Percentiles rank a stretch among this genome's conserved stretches.
These are phyloP conservation scores for Escallonia rubra DNA, from an alignment of 129 eudicot species.

Conservation along the genomic window DNA sequence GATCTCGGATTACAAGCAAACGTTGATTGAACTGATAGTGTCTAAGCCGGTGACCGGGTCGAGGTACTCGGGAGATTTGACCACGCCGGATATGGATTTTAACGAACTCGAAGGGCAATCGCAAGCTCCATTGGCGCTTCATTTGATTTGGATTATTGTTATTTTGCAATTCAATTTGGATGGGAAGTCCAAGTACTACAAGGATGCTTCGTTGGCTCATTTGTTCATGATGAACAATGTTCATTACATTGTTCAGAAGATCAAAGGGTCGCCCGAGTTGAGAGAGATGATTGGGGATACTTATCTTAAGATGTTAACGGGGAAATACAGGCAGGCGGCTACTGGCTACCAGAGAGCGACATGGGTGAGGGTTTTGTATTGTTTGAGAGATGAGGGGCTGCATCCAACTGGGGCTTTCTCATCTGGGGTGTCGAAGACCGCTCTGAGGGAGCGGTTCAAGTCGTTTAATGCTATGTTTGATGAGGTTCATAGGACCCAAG, in stretches of 20 bases:
- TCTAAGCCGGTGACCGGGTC: constrained; percentile 48
- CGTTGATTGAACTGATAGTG: constrained; percentile 47
- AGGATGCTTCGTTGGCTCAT: constrained; percentile 38
- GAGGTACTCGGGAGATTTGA: constrained; percentile 39
- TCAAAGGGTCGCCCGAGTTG: constrained; percentile 46
- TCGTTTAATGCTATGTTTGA: constrained; percentile 53
- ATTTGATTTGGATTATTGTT: constrained; percentile 36
- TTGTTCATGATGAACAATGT: constrained; percentile 65
- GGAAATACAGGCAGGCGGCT: constrained; percentile 31
- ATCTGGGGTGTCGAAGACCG: constrained; percentile 47
- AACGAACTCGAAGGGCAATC: constrained; percentile 36
- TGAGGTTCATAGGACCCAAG: constrained; percentile 61
- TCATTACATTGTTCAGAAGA: constrained; percentile 54
- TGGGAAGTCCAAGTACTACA: constrained; percentile 35
- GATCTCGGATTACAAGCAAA: constrained; percentile 59
- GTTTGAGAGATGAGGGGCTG: constrained; percentile 57
- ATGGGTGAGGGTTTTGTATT: constrained; percentile 48
- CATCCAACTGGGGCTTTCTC: constrained; percentile 43
- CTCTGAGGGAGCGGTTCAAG: constrained; percentile 48
- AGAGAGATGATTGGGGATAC: constrained; percentile 51
- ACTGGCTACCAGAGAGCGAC: constrained; percentile 53
- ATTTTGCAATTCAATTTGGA: constrained; percentile 51
- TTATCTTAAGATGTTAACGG: constrained; percentile 39
- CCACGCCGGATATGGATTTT: constrained; percentile 41
- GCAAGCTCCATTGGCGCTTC: constrained; percentile 44